These are phyloP conservation scores for Lentinula sp. DNA, from an alignment of 768 basidiomycete species.

Conservation along the genomic window DNA sequence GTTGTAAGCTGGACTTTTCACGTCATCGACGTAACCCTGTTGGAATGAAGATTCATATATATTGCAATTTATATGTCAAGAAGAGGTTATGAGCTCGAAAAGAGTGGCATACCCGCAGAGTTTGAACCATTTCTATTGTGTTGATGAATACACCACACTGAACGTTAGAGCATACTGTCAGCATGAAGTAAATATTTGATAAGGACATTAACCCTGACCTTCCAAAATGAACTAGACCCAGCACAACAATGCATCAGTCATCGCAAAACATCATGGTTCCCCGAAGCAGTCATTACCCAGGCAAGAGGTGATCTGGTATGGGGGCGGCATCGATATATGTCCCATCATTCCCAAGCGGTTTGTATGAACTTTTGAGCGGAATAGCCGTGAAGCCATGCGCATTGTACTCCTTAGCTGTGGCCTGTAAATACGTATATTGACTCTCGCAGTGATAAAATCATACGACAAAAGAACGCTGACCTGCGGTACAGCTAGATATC, in stretches of 20 bases:
- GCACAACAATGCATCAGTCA: not conserved
- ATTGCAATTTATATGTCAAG: not conserved
- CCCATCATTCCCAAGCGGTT: not conserved
- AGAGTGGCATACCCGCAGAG: not conserved
- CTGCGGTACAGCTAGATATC: not conserved
- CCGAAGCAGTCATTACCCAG: not conserved
- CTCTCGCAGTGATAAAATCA: not conserved
- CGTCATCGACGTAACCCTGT: not conserved
- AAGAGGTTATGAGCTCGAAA: not conserved
- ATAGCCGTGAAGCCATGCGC: not conserved
- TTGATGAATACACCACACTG: not conserved
- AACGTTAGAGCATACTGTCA: not conserved
- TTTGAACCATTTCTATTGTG: not conserved
- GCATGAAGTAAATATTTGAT: not conserved
- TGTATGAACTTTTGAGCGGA: not conserved
- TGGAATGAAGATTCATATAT: too few species aligned
- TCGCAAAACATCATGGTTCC: not conserved
- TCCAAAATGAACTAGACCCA: not conserved
- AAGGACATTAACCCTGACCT: not conserved
- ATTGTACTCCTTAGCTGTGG: not conserved
- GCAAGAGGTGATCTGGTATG: not conserved
- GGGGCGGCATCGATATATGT: not conserved
- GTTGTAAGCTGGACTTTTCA: not conserved
- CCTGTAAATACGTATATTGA: not conserved
- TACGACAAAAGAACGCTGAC: not conserved